These are phyloP conservation scores for Delphinella strobiligena DNA, from an alignment of 2,329 filamentous ascomycete genomes.

Conservation along the genomic window DNA sequence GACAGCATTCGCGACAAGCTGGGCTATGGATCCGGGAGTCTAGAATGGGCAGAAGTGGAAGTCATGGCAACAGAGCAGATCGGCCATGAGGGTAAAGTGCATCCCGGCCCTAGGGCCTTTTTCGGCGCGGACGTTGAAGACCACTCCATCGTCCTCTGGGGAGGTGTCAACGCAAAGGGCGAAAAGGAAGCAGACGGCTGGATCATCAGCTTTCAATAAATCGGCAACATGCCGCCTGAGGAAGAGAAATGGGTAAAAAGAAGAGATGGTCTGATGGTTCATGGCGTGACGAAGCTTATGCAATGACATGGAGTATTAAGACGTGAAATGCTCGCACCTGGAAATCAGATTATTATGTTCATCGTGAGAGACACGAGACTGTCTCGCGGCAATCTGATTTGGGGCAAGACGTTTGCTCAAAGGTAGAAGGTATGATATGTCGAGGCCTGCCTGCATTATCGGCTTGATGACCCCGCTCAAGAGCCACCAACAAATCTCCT, in stretches of 20 bases:
- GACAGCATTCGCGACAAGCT: conserved; percentile 29
- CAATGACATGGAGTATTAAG: no score
- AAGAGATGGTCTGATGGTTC: no score
- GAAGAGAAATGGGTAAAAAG: not conserved
- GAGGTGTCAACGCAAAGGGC: conserved; percentile 30
- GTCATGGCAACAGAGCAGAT: conserved; percentile 21
- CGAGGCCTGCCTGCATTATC: no score
- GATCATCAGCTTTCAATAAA: conserved; percentile 26
- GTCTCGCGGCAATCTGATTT: no score
- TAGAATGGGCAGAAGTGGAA: conserved; percentile 31
- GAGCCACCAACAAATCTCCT: conserved; percentile 21
- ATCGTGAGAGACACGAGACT: no score
- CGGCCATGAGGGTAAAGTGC: conserved; percentile 26
- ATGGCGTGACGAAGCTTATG: no score
- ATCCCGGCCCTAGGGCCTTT: conserved; percentile 30
- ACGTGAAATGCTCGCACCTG: no score
- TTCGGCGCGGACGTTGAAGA: conserved; percentile 30
- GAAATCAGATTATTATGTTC: no score
- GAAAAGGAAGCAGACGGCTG: conserved; percentile 33
- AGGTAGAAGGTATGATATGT: no score
- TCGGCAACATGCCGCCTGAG: not conserved
- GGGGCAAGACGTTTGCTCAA: no score
- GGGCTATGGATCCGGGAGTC: conserved; percentile 27
- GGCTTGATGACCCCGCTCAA: no score
- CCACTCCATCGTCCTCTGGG: conserved; percentile 28